Evolutionary conservation across 495 filamentous ascomycete genomes (phyloP).

Genomic region (Cenococcum geophilum): DNA sequence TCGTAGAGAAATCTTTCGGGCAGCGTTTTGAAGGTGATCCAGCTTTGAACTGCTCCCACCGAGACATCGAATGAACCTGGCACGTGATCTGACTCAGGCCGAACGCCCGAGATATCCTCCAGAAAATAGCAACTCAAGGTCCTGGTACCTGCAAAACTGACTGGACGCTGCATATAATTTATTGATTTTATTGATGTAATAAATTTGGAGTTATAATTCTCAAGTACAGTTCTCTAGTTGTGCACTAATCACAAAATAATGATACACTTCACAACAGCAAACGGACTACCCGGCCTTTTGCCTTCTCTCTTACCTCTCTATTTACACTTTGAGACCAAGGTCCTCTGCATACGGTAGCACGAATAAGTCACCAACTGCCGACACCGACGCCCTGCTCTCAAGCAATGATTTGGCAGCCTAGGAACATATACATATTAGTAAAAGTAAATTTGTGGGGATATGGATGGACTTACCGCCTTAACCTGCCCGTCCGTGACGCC

Average conservation of each 20-base stretch:
- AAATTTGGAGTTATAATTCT: conserved; percentile 19
- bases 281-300: conserved; percentile 8
- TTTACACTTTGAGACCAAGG: conserved; percentile 87
- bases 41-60: background rate
- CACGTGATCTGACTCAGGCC: background rate
- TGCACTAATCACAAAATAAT: conserved; percentile 33
- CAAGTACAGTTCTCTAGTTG: conserved; percentile 23
- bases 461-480: conserved; percentile 64
- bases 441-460: conserved; percentile 27
- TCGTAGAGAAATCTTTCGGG: conserved; percentile 1
- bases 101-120: background rate
- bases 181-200: background rate
- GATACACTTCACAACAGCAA: conserved; percentile 20
- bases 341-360: conserved; percentile 89
- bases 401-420: conserved; percentile 81
- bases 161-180: background rate
- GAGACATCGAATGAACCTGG: background rate
- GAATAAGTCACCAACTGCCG: conserved; percentile 80
- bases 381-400: conserved; percentile 79
- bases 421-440: conserved; percentile 23
- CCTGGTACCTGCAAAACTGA: too few relatives aligned
- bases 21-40: background rate
- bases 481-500: conserved; percentile 76
- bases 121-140: background rate
- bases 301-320: conserved; percentile 16